These are phyloP conservation scores for Chaetomium globosum DNA, from an alignment of 2,329 filamentous ascomycete genomes.

Conservation along the genomic window DNA sequence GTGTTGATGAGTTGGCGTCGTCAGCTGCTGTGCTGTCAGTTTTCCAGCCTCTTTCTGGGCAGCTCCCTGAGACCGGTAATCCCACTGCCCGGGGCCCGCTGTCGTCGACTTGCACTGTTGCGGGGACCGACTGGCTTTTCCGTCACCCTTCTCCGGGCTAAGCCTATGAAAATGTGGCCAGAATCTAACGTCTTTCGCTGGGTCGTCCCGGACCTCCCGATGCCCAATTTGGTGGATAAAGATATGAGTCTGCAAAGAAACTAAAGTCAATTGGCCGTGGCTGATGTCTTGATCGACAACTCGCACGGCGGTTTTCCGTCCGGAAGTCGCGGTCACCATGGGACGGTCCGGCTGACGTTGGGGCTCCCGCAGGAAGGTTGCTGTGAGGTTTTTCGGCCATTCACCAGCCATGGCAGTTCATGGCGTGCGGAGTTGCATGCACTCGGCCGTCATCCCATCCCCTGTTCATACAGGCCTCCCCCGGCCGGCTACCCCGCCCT, in stretches of 20 bases:
- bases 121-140: constrained; percentile 9
- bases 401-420: constrained; percentile 8
- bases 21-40: constrained; percentile 3
- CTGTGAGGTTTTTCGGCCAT: neutral
- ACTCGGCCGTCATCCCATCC: constrained; percentile 18
- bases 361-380: neutral
- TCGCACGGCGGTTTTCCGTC: constrained; percentile 17
- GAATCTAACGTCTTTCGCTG: neutral
- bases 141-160: neutral
- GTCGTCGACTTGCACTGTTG: constrained; percentile 8
- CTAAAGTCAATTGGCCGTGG: constrained; percentile 23
- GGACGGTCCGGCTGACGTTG: constrained; percentile 33
- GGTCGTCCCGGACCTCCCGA: constrained; percentile 17
- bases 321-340: constrained; percentile 28
- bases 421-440: constrained; percentile 25
- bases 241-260: constrained; percentile 1
- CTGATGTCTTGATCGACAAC: constrained; percentile 28
- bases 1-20: constrained; percentile 7
- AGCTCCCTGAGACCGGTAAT: constrained; percentile 17
- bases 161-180: neutral
- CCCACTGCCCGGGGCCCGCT: constrained; percentile 20
- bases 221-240: constrained; percentile 17
- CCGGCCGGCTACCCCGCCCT: constrained; percentile 28
- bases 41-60: neutral
- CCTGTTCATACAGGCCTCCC: constrained; percentile 13